A percentile compares a stretch with the other conserved stretches of the same genome.
Evolutionary conservation across 2,329 filamentous ascomycete species (phyloP).

Genomic region (Aspergillus costaricaensis): DNA sequence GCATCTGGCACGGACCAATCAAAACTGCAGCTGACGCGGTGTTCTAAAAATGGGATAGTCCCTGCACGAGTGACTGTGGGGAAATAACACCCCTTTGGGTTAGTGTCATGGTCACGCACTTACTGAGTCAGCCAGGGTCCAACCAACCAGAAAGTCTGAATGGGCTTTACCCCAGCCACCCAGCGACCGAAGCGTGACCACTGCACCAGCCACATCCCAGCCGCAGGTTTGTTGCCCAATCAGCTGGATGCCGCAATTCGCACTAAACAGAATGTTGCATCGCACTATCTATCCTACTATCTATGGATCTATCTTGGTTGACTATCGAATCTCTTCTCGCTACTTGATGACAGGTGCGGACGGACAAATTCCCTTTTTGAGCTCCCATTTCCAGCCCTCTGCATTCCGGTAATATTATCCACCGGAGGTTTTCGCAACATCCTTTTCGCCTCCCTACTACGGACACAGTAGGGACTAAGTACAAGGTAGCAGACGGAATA

Average conservation of each 20-base stretch:
- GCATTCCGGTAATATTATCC: no score
- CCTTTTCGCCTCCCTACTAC: background rate
- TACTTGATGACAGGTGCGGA: no score
- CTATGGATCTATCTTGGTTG: no score
- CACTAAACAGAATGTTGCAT: no score
- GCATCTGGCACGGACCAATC: background rate
- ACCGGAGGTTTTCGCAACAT: no score
- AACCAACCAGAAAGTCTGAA: background rate
- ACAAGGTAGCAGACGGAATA: background rate
- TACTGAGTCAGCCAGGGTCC: background rate
- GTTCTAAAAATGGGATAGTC: slow-evolving; percentile 1
- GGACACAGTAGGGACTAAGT: background rate
- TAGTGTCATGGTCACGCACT: background rate
- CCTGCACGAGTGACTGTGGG: background rate
- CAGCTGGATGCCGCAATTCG: background rate
- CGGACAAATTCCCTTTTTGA: no score
- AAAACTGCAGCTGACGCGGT: background rate
- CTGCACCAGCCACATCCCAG: background rate
- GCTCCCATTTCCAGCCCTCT: no score
- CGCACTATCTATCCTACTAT: background rate
- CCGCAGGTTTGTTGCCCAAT: background rate
- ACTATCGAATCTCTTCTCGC: no score
- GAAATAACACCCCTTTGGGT: background rate
- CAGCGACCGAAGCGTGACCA: background rate
- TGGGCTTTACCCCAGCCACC: background rate